Evolutionary conservation across 495 filamentous ascomycete genomes (phyloP), one percentile per base, ranked within the genome.

Genomic region (Penicillium waksmanii): DNA sequence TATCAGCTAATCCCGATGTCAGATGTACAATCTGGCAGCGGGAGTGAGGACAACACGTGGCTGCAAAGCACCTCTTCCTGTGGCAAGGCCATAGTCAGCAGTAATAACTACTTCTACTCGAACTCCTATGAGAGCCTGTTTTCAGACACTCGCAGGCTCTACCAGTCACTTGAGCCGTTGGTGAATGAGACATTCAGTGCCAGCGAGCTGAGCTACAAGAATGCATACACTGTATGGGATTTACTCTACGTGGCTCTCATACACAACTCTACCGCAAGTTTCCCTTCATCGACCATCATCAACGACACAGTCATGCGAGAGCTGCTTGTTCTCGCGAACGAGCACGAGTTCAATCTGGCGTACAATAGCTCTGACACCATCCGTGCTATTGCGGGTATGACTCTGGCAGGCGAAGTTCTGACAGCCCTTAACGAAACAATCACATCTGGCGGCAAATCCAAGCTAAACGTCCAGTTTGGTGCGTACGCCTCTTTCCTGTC

Each of bases 211-310:
- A 87, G 42, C 62, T 90, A 79, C 76, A 84, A 85, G 68, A 89
- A 90, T 70, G 87, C 84, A 34, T 91, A 88, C 69, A 70, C 75
- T 51, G 86, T 82, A 53, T 82, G 71, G 66, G 79, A 82, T 62
- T 62, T 76, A 34, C 58, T 82, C 40, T 72, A 78, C 58, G 77
- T 79, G 34, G 78, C 73, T 17, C 36, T 51, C 3, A 80, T 82
- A 57, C 77, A 82, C 65, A 82, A 82, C 52, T 47, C 38, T 2
- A 53, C 61, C 19, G 10, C 19, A 13, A 60, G 19, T 9, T 48
- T 62, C 50, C 60, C 51, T 27, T 36, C 50, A 46, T 61, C 63
- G 52, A 49, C 21, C 36, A 38, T 68, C 38, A 60, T 74, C 36
- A 71, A 62, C 5, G 19, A 51, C 27, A 13, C 50, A 3, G 61